Base-by-base conservation (phyloP, 805 yeast species). In the Peterozyma xylosa region DNA sequence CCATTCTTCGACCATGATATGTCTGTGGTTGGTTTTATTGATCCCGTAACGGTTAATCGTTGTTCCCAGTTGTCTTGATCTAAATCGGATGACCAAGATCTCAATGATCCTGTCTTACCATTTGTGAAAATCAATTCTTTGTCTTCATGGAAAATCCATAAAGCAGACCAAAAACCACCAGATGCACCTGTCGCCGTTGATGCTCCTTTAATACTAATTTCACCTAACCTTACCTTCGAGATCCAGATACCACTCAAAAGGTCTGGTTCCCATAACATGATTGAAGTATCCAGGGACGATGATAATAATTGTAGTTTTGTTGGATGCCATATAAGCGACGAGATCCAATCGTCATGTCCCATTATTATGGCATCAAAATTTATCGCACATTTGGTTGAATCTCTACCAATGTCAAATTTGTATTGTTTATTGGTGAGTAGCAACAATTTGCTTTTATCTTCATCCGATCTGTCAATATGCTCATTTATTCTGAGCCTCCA, bases 331-430 rank as follows among this genome's bases (percentile, higher is more conserved):
- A 73, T 68, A 39, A 93, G 67, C 9, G 87, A 79, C 2, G 91
- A 78, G 21, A 95, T 82, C 99, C 99, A 93, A 60, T 93, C 99
- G 59, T 93, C 99, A 62, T 93, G 99, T 7, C 99, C 99, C 84
- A 93, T 82, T 21, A 93, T 78, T 47, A 93, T 74, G 0, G 99
- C 96, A 56, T 95, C 99, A 56, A 90, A 88, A 50, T 78, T 78
- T 42, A 89, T 72, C 4, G 83, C 77, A 46, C 76, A 76, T 41
- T 66, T 59, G 2, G 70, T 57, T 0, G 51, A 54, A 11, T 32
- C 34, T 32, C 15, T 5, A 3, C 53, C 58, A 34, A 73, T 55
- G 11, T 56, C 52, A 49, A 88, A 79, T 48, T 77, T 74, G 59
- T 85, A 80, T 60, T 81, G 85, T 53, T 84, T 88, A 63, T 86